These are phyloP conservation scores for Dendrobium chrysotoxum DNA, from an alignment of 106 monocot genomes.

Conservation along the genomic window DNA sequence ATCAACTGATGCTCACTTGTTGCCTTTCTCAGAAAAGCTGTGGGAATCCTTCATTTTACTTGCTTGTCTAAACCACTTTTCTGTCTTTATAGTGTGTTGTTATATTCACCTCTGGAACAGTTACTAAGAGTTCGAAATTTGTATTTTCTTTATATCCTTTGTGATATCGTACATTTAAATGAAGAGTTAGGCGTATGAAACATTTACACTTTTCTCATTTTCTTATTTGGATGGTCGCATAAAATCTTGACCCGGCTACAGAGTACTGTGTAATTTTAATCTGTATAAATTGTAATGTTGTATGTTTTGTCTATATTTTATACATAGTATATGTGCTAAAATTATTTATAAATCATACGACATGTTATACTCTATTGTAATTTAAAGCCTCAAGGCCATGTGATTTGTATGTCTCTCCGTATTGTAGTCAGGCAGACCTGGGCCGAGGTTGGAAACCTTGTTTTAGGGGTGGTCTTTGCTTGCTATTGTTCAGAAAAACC, in stretches of 20 bases:
- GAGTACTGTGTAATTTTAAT: not conserved
- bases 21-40: not conserved
- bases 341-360: not conserved
- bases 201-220: not conserved
- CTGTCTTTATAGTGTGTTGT: not conserved
- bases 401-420: too few species aligned
- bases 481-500: too few species aligned
- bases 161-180: too few species aligned
- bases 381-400: too few species aligned
- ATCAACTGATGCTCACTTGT: not conserved
- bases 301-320: not conserved
- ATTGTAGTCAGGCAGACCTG: too few species aligned
- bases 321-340: not conserved
- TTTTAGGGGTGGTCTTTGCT: too few species aligned
- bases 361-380: too few species aligned
- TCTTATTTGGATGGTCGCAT: not conserved
- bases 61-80: not conserved
- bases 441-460: too few species aligned
- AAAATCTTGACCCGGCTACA: not conserved
- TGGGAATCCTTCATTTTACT: not conserved
- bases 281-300: not conserved
- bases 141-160: too few species aligned
- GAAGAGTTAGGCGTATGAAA: too few species aligned
- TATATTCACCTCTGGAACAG: not conserved
- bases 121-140: too few species aligned